phyloP scores from a whole-genome alignment of 345 rosid genomes.

The Stellera chamaejasme region DNA sequence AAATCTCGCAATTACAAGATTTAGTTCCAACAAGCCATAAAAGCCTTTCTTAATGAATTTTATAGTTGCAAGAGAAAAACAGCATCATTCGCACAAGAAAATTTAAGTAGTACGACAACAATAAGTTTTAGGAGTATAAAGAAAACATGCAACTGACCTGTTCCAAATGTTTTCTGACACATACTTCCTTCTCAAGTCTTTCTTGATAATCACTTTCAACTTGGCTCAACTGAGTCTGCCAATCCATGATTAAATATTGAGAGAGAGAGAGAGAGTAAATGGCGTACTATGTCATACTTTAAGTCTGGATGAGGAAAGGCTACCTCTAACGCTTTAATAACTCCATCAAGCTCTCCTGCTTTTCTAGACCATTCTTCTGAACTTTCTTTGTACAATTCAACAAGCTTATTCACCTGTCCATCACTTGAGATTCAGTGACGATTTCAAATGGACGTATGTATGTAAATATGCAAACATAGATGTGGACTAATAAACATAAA shows the following conservation, averaged over 20 bases:
- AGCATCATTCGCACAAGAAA: neutral
- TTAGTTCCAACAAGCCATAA: too few relatives aligned
- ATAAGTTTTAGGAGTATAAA: neutral
- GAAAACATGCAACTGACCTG: slow-evolving; percentile 40
- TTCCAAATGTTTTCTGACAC: slow-evolving; percentile 49
- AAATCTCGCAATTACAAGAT: too few relatives aligned
- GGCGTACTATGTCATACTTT: neutral
- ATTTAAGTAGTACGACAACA: neutral
- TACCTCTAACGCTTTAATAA: slow-evolving; percentile 87
- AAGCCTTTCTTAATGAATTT: too few relatives aligned
- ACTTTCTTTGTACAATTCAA: slow-evolving; percentile 82
- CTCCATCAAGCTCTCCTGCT: slow-evolving; percentile 98
- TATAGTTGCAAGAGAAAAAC: neutral
- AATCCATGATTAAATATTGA: slow-evolving; percentile 8
- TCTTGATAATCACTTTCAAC: slow-evolving; percentile 66
- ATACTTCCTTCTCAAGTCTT: slow-evolving; percentile 68
- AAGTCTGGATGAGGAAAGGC: slow-evolving; percentile 13
- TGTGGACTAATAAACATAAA: neutral
- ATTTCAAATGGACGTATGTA: too few relatives aligned
- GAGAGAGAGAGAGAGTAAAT: slow-evolving; percentile 13
- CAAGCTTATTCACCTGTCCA: slow-evolving; percentile 74
- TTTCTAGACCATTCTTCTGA: slow-evolving; percentile 92
- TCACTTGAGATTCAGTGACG: neutral
- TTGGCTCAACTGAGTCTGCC: slow-evolving; percentile 63
- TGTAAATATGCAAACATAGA: neutral